Evolutionary conservation across 2,329 filamentous ascomycete species (phyloP).

Genomic region (Teratosphaeria epicoccoides): DNA sequence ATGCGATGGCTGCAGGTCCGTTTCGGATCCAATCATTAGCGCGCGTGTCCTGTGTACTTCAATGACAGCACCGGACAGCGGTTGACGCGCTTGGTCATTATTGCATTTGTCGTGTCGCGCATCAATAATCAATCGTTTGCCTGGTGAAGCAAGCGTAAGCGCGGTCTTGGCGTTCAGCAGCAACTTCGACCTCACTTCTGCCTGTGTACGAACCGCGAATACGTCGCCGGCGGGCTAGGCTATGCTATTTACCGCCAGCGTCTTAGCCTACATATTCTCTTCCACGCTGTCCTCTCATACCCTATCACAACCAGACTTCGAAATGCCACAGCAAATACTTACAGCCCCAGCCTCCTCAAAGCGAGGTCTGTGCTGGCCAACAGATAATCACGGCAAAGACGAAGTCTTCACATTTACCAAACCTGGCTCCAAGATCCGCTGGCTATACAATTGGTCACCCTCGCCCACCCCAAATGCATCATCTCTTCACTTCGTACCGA

Average conservation of each 20-base stretch:
- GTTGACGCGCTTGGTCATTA: too few relatives aligned
- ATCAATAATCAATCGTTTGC: neutral
- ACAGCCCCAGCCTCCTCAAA: slow-evolving; percentile 11
- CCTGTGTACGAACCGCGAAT: neutral
- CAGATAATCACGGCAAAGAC: slow-evolving; percentile 17
- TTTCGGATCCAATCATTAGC: neutral
- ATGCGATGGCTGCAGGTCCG: neutral
- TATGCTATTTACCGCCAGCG: neutral
- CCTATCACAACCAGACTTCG: neutral
- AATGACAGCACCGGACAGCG: too few relatives aligned
- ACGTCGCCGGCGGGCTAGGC: neutral
- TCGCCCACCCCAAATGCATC: slow-evolving; percentile 14
- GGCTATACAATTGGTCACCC: slow-evolving; percentile 27
- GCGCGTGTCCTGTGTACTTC: too few relatives aligned
- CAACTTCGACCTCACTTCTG: too few relatives aligned
- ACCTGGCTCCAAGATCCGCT: slow-evolving; percentile 24
- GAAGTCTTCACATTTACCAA: slow-evolving; percentile 22
- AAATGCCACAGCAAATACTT: neutral
- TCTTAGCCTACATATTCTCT: neutral
- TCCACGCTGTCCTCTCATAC: neutral
- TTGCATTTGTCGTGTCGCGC: too few relatives aligned
- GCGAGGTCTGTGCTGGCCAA: slow-evolving; percentile 25
- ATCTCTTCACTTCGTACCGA: slow-evolving; percentile 21
- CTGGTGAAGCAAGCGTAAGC: neutral
- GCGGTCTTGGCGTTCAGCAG: too few relatives aligned